phyloP scores from a whole-genome alignment of 805 yeast genomes.

The Zygoascus tannicola region DNA sequence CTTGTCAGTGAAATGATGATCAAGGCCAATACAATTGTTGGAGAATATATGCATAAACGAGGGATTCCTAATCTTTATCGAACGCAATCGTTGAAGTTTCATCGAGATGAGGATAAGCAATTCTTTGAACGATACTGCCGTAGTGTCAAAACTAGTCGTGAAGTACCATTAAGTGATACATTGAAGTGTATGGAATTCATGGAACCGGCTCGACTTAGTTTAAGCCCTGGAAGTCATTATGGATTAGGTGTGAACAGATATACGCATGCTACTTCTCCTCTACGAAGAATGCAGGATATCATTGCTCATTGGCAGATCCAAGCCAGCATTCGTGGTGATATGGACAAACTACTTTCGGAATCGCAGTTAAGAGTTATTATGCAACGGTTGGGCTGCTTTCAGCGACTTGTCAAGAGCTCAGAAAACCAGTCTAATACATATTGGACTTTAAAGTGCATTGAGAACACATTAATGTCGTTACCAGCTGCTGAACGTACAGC shows the following conservation, averaged over 20 bases:
- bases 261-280: constrained; percentile 78
- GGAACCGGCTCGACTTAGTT: constrained; percentile 39
- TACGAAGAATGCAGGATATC: constrained; percentile 74
- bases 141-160: constrained; percentile 1
- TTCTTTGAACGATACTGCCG: constrained; percentile 18
- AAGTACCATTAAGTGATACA: constrained; percentile 16
- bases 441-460: constrained; percentile 15
- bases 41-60: constrained; percentile 16
- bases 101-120: constrained; percentile 21
- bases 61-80: constrained; percentile 24
- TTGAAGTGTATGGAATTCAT: constrained; percentile 38
- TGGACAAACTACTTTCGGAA: constrained; percentile 1
- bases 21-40: constrained; percentile 48
- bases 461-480: neutral
- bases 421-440: constrained; percentile 7
- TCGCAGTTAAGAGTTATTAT: constrained; percentile 9
- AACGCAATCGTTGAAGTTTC: constrained; percentile 19
- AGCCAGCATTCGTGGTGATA: constrained; percentile 28
- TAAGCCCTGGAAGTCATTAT: constrained; percentile 41
- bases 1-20: constrained; percentile 84
- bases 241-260: constrained; percentile 57
- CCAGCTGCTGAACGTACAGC: neutral
- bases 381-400: constrained; percentile 8
- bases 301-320: constrained; percentile 72
- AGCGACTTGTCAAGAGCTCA: constrained; percentile 11